Percentiles rank a stretch among this genome's conserved stretches.
Conservation (phyloP, 2,329 filamentous ascomycete species). For the Shiraia sp. region DNA sequence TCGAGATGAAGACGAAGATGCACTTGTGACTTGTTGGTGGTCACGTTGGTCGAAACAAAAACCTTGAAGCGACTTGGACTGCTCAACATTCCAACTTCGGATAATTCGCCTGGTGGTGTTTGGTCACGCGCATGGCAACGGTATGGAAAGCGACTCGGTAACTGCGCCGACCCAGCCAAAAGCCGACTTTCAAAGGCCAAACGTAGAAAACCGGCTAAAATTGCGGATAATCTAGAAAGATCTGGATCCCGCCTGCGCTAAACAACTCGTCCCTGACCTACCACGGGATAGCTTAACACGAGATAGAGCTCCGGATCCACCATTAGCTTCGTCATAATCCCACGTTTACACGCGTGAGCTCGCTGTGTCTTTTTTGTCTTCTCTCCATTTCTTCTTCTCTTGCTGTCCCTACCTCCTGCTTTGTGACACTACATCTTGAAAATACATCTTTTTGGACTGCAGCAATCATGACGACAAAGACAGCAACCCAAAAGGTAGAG, state of each 20-base stretch:
- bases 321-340: constrained; percentile 30
- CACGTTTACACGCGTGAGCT: constrained; percentile 18
- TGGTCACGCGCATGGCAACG: constrained; percentile 19
- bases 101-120: constrained; percentile 1
- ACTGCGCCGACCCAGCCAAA: constrained; percentile 17
- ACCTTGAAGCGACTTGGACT: background rate
- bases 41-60: constrained; percentile 37
- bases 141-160: constrained; percentile 28
- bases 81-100: background rate
- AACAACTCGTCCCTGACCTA: constrained; percentile 20
- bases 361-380: constrained; percentile 8
- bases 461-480: constrained; percentile 33
- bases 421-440: background rate
- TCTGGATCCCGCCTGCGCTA: constrained; percentile 26
- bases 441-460: constrained; percentile 6
- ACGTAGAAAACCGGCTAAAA: constrained; percentile 39
- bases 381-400: constrained; percentile 8
- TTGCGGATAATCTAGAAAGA: constrained; percentile 33
- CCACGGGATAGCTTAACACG: constrained; percentile 32
- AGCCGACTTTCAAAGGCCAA: constrained; percentile 19
- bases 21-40: constrained; percentile 69
- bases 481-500: constrained; percentile 38
- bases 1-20: constrained; percentile 52
- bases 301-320: constrained; percentile 30
- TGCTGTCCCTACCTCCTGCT: background rate